Base-by-base conservation (phyloP, 2,329 filamentous ascomycete genomes). In the Cadophora malorum region DNA sequence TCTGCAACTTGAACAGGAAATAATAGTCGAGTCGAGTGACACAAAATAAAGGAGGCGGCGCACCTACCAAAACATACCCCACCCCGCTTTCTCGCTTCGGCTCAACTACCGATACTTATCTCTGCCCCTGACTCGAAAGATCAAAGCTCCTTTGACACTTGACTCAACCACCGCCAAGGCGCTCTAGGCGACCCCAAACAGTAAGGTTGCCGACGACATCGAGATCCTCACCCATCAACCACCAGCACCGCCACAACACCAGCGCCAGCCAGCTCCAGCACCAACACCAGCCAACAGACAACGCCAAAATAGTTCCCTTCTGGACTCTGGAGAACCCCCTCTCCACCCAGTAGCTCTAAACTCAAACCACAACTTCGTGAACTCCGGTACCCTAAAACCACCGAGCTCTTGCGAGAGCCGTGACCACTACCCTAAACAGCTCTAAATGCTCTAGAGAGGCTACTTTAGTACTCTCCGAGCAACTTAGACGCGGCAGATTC, bases 151-250 rank as follows among this genome's bases (percentile, higher is more conserved):
- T 33, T 58, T 38, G 31, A 28, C n/a, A 2, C 21, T 7, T 41
- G 56, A 59, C 33, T 59, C 56, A 14, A 25, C 19, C 19, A 6
- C n/a, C 12, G 16, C 41, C 41, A 16, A 53, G 28, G 9, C 35
- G 1, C 16, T 16, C 35, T 58, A 58, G 55, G 10, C 10, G 8
- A 9, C 55, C 55, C n/a, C n/a, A 58, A 38, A n/a, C 12, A 45
- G 56, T 59, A 59, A 41, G 33, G 56, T 59, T 59, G 56, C 56
- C 56, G 56, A 59, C 56, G 56, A 59, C 35, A 21, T 6, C 6
- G 10, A 12, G 25, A 10, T 55, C 28, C 12, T n/a, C n/a, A 12
- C n/a, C 56, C 56, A 38, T 58, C 31, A 31, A 38, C 41, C 41
- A 16, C 4, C 41, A 35, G 35, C 31, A 41, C 33, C 55, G 33